Evolutionary conservation across 306 rosid genomes (phyloP).

Genomic region (Pueraria montana): DNA sequence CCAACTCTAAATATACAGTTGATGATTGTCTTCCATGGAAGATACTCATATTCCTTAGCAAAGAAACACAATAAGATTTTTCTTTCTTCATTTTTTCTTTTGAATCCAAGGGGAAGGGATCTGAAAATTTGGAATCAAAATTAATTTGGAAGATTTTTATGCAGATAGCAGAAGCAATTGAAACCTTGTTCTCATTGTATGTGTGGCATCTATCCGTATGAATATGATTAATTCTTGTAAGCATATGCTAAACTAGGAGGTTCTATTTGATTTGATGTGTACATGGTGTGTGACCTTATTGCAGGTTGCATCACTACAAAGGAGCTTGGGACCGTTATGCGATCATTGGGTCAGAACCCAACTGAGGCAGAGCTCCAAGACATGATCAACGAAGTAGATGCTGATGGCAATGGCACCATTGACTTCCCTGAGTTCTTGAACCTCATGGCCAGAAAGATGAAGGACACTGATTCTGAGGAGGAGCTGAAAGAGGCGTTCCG

Average conservation of each 20-base stretch:
- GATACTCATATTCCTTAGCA: not conserved
- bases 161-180: slow-evolving; percentile 9
- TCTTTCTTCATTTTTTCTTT: not conserved
- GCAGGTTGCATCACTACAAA: slow-evolving; percentile 89
- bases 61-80: not conserved
- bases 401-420: slow-evolving; percentile 87
- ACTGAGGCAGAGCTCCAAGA: slow-evolving; percentile 95
- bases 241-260: not conserved
- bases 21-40: not conserved
- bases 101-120: not conserved
- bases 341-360: slow-evolving; percentile 92
- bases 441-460: slow-evolving; percentile 95
- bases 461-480: slow-evolving; percentile 91
- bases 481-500: slow-evolving; percentile 90
- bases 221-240: not conserved
- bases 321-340: slow-evolving; percentile 94
- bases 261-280: slow-evolving; percentile 25
- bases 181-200: not conserved
- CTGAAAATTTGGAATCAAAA: not conserved
- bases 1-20: not conserved
- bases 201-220: not conserved
- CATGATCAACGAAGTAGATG: slow-evolving; percentile 92
- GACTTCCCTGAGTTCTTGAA: slow-evolving; percentile 90
- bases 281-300: not conserved
- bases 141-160: not conserved